Evolutionary conservation across 2,329 filamentous ascomycete genomes (phyloP), one percentile per base, ranked within the genome.

Genomic region (Beauveria varroae): DNA sequence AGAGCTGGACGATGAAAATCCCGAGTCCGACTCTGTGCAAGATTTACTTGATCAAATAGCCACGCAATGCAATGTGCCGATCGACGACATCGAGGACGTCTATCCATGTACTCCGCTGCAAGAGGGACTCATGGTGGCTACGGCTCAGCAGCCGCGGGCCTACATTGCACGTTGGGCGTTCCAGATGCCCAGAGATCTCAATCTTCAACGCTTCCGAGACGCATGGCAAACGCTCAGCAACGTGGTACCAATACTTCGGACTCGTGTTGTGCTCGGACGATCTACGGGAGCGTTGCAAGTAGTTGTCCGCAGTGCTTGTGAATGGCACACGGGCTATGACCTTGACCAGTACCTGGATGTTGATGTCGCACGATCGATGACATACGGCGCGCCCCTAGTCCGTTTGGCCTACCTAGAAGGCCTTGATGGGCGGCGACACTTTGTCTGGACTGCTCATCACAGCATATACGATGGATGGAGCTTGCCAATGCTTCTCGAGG

Each of bases 61-160:
- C 24, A 22, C 30, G 14, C 43, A 54, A 24, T 51, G 46, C 22
- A 28, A 57, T 9, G 34, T 60, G 18, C 30, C 8, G 8, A 58
- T 43, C 9, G 34, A 57, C 7, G 49, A 50, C 44, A 43, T 64
- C 3, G 40, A 56, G 34, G 63, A 64, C 43, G 41, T 63, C 30
- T 62, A 60, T 18, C 61, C 61, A 14, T 63, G 61, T n/a, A 63
- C 61, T 6, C 52, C 63, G 22, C 49, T 64, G 18, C 63, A 64
- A 22, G 28, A 51, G 16, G 57, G 61, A 6, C 44, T 46, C 24
- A 55, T 64, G 40, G 34, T 65, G 24, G 58, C 63, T 18, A 37
- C 59, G n/a, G 62, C 64, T 5, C 28, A 55, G 30, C 44, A 46
- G 44, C 44, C 44, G 44, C 44, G 44, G n/a, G 44, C 44, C 44